Evolutionary conservation across 768 basidiomycete species (phyloP).

Genomic region (Udeniomyces megalosporus): DNA sequence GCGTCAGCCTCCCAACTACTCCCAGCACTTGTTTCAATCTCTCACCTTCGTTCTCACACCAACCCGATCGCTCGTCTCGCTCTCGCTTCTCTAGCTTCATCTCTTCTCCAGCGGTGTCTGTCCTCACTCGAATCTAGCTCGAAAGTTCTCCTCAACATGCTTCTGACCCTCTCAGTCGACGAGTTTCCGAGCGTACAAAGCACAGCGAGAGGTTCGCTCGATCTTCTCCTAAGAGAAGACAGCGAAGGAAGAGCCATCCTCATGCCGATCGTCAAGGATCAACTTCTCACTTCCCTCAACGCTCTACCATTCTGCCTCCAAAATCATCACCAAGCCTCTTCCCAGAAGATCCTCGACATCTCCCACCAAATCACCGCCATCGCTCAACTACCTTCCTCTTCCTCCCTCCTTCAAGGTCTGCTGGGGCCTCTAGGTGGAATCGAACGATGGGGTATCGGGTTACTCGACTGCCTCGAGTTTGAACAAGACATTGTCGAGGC

Average conservation of each 20-base stretch:
- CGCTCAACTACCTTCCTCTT: slow-evolving; percentile 7
- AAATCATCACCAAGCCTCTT: not conserved
- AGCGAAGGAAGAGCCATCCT: not conserved
- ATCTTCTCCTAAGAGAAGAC: slow-evolving; percentile 45
- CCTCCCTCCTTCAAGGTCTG: slow-evolving; percentile 27
- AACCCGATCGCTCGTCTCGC: slow-evolving; percentile 48
- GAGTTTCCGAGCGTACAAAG: slow-evolving; percentile 20
- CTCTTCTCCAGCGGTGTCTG: slow-evolving; percentile 34
- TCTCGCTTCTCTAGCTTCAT: slow-evolving; percentile 41
- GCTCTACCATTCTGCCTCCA: slow-evolving; percentile 17
- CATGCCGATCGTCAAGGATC: not conserved
- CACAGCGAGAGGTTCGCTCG: slow-evolving; percentile 24
- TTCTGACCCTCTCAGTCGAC: slow-evolving; percentile 19
- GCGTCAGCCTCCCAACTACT: slow-evolving; percentile 69
- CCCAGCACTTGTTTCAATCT: slow-evolving; percentile 61
- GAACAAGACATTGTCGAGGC: slow-evolving; percentile 30
- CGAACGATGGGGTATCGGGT: slow-evolving; percentile 80
- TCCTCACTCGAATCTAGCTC: not conserved
- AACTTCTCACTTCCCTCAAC: slow-evolving; percentile 18
- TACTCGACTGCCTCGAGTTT: slow-evolving; percentile 71
- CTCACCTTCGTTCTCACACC: slow-evolving; percentile 54
- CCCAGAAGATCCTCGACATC: slow-evolving; percentile 14
- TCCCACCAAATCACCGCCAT: slow-evolving; percentile 18
- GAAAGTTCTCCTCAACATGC: slow-evolving; percentile 4
- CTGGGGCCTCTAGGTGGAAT: slow-evolving; percentile 69